Conservation (phyloP, 495 filamentous ascomycete species). For the Terfezia boudieri region DNA sequence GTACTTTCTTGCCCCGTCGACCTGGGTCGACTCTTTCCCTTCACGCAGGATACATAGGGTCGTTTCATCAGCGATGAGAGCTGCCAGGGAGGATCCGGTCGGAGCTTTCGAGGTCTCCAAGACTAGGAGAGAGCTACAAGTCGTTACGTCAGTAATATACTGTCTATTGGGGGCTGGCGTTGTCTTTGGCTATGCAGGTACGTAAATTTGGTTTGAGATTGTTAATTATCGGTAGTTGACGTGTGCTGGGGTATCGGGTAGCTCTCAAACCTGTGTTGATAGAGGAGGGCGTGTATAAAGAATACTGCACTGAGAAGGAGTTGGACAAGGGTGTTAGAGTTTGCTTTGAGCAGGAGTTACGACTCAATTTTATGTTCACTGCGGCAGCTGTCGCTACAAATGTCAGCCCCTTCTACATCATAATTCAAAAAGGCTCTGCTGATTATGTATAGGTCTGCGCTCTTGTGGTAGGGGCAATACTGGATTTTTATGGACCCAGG, state of each 20-base stretch:
- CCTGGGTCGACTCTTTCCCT: neutral
- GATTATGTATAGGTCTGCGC: slow-evolving; percentile 23
- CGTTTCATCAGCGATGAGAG: neutral
- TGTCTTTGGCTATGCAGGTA: slow-evolving; percentile 53
- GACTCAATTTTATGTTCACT: slow-evolving; percentile 85
- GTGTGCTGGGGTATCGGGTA: neutral
- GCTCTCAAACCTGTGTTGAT: slow-evolving; percentile 67
- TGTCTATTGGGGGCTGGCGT: slow-evolving; percentile 63
- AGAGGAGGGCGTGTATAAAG: slow-evolving; percentile 46
- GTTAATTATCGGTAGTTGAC: neutral
- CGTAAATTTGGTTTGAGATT: neutral
- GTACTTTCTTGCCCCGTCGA: neutral
- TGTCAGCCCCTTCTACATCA: slow-evolving; percentile 2
- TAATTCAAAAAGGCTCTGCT: too few relatives aligned
- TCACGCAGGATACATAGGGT: neutral
- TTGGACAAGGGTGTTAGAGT: slow-evolving; percentile 37
- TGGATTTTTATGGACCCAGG: slow-evolving; percentile 64
- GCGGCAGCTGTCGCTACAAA: slow-evolving; percentile 71
- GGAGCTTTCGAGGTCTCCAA: slow-evolving; percentile 44
- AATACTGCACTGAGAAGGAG: slow-evolving; percentile 38
- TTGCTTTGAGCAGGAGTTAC: slow-evolving; percentile 55
- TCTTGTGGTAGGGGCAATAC: slow-evolving; percentile 61
- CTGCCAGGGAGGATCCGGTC: neutral
- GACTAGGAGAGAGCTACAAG: slow-evolving; percentile 41
- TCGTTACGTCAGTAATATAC: slow-evolving; percentile 45